Evolutionary conservation across 2,329 filamentous ascomycete species (phyloP).

Genomic region (Sporothrix curviconia): DNA sequence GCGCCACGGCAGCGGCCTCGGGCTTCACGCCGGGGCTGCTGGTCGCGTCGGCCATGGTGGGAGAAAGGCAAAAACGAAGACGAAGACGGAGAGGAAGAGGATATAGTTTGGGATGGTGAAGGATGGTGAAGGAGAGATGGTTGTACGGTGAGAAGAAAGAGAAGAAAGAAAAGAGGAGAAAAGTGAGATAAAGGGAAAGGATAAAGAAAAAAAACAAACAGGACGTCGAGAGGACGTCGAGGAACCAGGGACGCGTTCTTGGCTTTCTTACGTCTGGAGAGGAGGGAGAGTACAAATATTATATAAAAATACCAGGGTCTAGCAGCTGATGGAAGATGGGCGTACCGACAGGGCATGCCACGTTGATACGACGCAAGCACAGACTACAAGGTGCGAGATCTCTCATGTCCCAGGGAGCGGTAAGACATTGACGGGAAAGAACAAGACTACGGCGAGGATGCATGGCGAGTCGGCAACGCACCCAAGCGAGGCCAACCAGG

Average conservation of each 20-base stretch:
- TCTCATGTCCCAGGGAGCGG: too few relatives aligned
- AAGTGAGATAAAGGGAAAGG: background rate
- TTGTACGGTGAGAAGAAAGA: too few relatives aligned
- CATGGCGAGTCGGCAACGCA: too few relatives aligned
- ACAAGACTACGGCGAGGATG: too few relatives aligned
- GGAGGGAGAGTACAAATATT: background rate
- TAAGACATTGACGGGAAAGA: too few relatives aligned
- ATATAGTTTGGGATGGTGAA: background rate
- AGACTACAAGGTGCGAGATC: too few relatives aligned
- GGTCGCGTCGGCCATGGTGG: background rate
- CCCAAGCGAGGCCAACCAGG: too few relatives aligned
- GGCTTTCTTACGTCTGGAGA: background rate
- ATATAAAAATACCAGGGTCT: too few relatives aligned
- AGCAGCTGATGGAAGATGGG: background rate
- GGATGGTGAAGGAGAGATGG: background rate
- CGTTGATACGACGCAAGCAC: too few relatives aligned
- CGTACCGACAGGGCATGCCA: background rate
- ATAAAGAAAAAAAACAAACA: background rate
- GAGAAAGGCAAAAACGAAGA: too few relatives aligned
- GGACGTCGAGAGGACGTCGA: background rate
- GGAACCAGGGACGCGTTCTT: background rate
- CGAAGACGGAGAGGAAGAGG: background rate
- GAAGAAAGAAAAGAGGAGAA: background rate
- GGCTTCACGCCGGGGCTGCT: background rate
- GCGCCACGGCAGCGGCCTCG: background rate